phyloP scores from a whole-genome alignment of 225 moss, liverwort and hornwort species.

The Marchantia paleacea region DNA sequence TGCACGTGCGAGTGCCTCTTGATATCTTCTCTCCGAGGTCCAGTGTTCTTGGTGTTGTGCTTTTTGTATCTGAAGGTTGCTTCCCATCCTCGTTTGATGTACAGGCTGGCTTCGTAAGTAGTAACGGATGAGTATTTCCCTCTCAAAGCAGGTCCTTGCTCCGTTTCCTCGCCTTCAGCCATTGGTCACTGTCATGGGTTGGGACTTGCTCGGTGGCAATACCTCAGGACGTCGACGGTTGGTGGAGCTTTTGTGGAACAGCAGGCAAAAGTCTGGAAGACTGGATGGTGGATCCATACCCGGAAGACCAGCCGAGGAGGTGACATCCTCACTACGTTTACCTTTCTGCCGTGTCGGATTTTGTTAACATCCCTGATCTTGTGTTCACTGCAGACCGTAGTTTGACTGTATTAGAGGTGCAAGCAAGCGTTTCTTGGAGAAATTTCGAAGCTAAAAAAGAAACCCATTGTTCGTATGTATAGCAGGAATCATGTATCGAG shows the following conservation, averaged over 20 bases:
- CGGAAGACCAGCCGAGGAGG: conserved; percentile 73
- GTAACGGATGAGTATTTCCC: conserved; percentile 55
- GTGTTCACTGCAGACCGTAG: background rate
- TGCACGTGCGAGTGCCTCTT: conserved; percentile 24
- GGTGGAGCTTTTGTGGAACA: conserved; percentile 87
- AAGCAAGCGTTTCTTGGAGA: background rate
- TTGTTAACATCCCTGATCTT: background rate
- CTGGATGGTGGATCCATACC: conserved; percentile 44
- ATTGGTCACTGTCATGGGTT: conserved; percentile 88
- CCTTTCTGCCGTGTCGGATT: background rate
- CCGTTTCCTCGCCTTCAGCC: conserved; percentile 91
- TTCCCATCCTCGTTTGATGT: conserved; percentile 51
- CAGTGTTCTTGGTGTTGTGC: conserved; percentile 11
- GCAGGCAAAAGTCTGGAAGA: conserved; percentile 60
- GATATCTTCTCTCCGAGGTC: conserved; percentile 14
- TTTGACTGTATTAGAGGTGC: background rate
- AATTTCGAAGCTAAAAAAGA: background rate
- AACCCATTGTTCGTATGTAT: background rate
- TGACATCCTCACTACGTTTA: conserved; percentile 18
- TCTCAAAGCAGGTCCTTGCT: conserved; percentile 81
- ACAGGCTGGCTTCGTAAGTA: conserved; percentile 56
- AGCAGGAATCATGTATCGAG: conserved; percentile 80
- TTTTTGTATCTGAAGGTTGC: conserved; percentile 44
- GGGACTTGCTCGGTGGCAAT: conserved; percentile 93
- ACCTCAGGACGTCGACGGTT: conserved; percentile 80